A percentile compares a stretch with the other conserved stretches of the same genome.
Conservation (phyloP, 139 green algal genomes). For the Tetradesmus obliquus region DNA sequence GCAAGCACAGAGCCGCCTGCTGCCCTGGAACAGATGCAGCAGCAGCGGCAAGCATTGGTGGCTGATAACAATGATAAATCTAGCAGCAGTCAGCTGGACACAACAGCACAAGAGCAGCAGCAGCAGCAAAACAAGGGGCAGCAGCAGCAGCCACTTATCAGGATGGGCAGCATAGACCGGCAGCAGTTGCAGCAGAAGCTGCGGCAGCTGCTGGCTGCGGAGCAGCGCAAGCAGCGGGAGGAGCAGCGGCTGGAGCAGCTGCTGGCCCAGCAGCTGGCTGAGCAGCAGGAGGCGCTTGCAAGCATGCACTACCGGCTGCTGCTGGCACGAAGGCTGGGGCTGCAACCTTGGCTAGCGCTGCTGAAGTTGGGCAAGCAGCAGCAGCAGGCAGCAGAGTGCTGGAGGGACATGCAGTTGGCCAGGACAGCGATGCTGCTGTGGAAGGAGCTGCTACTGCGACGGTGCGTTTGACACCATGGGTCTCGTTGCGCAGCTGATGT, state of each 20-base stretch:
- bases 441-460: constrained; percentile 3
- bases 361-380: neutral
- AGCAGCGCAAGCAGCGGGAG: constrained; percentile 14
- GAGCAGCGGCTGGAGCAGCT: constrained; percentile 14
- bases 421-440: constrained; percentile 17
- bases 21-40: neutral
- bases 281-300: constrained; percentile 18
- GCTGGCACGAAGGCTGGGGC: neutral
- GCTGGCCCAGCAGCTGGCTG: neutral
- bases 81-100: neutral
- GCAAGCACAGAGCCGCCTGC: neutral
- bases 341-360: constrained; percentile 8
- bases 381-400: neutral
- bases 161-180: neutral
- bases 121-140: neutral
- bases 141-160: neutral
- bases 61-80: neutral
- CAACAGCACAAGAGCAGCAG: neutral
- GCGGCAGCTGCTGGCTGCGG: constrained; percentile 11
- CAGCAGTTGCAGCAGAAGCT: constrained; percentile 35
- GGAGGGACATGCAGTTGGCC: neutral
- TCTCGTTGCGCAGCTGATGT: neutral
- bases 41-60: neutral
- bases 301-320: neutral
- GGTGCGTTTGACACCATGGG: neutral